phyloP scores from a whole-genome alignment of 2,329 filamentous ascomycete genomes.

The Fusarium odoratissimum region DNA sequence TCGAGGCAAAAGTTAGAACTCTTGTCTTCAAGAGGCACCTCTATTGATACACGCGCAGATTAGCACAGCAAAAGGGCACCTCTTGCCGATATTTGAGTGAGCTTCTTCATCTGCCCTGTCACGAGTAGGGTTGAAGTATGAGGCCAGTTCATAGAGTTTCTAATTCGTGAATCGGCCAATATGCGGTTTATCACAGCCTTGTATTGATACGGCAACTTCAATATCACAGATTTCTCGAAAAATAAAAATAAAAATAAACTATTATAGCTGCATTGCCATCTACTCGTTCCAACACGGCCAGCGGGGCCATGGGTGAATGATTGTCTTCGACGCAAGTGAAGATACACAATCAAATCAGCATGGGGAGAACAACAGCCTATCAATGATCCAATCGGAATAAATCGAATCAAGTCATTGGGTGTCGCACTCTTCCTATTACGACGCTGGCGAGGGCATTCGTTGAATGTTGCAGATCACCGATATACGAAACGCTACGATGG shows the following conservation, averaged over 20 bases:
- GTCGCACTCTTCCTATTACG: not conserved
- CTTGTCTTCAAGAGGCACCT: not conserved
- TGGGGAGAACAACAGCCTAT: not conserved
- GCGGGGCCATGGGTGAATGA: not conserved
- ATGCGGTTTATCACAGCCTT: not conserved
- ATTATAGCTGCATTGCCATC: not conserved
- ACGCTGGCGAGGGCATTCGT: not conserved
- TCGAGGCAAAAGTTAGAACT: not conserved
- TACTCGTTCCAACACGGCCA: not conserved
- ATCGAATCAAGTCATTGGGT: not conserved
- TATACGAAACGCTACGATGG: not conserved
- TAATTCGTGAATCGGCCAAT: not conserved
- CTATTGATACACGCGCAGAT: not conserved
- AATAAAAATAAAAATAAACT: not conserved
- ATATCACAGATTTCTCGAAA: too few species aligned
- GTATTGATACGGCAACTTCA: not conserved
- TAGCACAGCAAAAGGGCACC: too few species aligned
- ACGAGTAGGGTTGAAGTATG: not conserved
- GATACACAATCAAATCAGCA: constrained; percentile 13
- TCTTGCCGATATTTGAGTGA: too few species aligned
- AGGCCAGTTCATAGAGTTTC: not conserved
- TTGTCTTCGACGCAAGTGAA: constrained; percentile 1
- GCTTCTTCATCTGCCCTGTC: not conserved
- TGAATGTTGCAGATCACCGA: not conserved
- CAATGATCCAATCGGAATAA: constrained; percentile 17